A percentile compares a stretch with the other conserved stretches of the same genome.
Evolutionary conservation across 163 green algal genomes (phyloP).

Genomic region (Prototheca wickerhamii): DNA sequence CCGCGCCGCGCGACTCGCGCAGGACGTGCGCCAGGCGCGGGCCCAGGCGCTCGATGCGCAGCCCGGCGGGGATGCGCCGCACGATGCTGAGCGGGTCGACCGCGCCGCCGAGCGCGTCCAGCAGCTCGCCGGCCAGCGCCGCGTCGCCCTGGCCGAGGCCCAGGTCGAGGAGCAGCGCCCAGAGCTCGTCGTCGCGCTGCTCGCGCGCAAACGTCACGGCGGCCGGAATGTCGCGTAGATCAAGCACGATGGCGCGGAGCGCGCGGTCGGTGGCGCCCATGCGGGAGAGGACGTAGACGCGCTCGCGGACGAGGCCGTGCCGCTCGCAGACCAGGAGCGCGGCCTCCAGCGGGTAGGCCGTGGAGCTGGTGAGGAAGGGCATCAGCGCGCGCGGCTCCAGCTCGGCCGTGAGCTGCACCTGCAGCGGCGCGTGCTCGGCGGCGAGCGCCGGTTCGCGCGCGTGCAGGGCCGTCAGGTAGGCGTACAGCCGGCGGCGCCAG

Average conservation of each 20-base stretch:
- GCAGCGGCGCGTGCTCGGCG: conserved; percentile 59
- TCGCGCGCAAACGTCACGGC: conserved; percentile 83
- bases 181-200: conserved; percentile 80
- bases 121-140: conserved; percentile 66
- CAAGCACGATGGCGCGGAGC: conserved; percentile 80
- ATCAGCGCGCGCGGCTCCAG: conserved; percentile 64
- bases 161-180: conserved; percentile 78
- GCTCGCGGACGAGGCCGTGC: conserved; percentile 57
- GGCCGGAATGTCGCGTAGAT: conserved; percentile 60
- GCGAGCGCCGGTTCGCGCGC: conserved; percentile 46
- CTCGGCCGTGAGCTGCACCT: conserved; percentile 82
- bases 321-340: conserved; percentile 65
- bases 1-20: conserved; percentile 56
- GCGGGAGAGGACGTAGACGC: conserved; percentile 78
- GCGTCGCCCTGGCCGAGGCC: conserved; percentile 40
- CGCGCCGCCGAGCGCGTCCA: conserved; percentile 80
- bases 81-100: conserved; percentile 84
- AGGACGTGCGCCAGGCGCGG: conserved; percentile 78
- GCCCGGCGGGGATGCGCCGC: conserved; percentile 59
- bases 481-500: conserved; percentile 58
- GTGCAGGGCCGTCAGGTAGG: conserved; percentile 76
- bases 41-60: conserved; percentile 62
- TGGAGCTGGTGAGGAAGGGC: conserved; percentile 63
- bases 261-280: conserved; percentile 76
- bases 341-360: conserved; percentile 68